These are phyloP conservation scores for Lolium perenne DNA, from an alignment of 176 grass and related monocot species.

Conservation along the genomic window DNA sequence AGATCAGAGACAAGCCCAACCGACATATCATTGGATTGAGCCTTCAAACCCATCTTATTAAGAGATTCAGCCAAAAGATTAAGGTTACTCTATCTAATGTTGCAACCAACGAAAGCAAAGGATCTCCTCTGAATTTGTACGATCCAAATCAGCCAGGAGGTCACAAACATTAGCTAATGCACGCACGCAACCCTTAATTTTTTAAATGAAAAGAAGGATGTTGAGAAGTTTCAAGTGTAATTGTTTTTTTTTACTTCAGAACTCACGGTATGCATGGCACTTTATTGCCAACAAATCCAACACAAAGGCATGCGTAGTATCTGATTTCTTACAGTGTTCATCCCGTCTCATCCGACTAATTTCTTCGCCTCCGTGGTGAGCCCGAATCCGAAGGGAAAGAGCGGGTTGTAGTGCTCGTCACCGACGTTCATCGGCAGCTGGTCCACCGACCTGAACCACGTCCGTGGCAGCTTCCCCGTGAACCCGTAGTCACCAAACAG, in stretches of 20 bases:
- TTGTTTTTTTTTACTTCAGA: neutral
- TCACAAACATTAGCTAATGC: too few species aligned
- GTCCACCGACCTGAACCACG: slow-evolving; percentile 91
- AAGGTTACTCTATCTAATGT: neutral
- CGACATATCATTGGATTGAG: too few species aligned
- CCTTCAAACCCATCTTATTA: too few species aligned
- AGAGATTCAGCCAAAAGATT: neutral
- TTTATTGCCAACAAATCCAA: neutral
- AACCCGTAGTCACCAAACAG: slow-evolving; percentile 94
- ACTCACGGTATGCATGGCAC: neutral
- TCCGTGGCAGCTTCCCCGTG: slow-evolving; percentile 72
- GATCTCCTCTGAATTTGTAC: too few species aligned
- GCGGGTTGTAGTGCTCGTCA: slow-evolving; percentile 76
- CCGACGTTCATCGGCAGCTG: slow-evolving; percentile 96
- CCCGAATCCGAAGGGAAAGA: slow-evolving; percentile 83
- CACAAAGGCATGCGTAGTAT: neutral
- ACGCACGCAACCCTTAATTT: too few species aligned
- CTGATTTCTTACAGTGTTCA: neutral
- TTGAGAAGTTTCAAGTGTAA: neutral
- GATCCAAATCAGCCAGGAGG: too few species aligned
- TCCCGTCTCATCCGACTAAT: neutral
- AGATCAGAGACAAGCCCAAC: too few species aligned
- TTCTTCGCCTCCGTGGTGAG: slow-evolving; percentile 55
- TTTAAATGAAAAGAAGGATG: neutral
- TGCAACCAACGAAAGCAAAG: neutral